Base-by-base conservation (phyloP, 345 rosid genomes). In the Dipteronia sinensis region DNA sequence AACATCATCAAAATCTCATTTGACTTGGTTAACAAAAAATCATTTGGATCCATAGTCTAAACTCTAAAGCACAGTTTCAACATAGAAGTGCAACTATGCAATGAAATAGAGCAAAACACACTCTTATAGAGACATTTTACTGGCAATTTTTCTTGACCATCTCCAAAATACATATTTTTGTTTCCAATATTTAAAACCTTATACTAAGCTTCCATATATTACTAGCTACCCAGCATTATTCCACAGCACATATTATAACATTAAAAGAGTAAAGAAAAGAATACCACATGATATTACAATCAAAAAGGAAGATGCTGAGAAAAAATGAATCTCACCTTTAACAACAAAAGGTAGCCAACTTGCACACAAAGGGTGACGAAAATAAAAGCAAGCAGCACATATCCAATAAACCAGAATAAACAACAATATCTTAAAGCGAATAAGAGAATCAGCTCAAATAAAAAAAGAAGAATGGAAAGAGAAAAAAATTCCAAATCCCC, bases 281-380 rank as follows among this genome's bases (percentile, higher is more conserved):
- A 20, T 16, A 5, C 66, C 31, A 62, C 11, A 10, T 62, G 65
- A 65, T 12, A 64, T 27, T 49, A 19, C n/a, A 34, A 74, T n/a
- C 20, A 44, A 59, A 62, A 73, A 40, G 17, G 29, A 49, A 46
- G 8, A 65, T 65, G 59, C n/a, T 11, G 27, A 49, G n/a, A 65
- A 63, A 47, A 62, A 47, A 38, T 59, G 27, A 49, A 47, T 23
- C 59, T 74, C 58, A 44, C 44, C 29, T 74, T 63, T 27, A 63
- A 61, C 38, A 44, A 29, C 29, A 25, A 63, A 73, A 61, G 69
- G n/a, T 47, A 27, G n/a, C 46, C 40, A 73, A 59, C 76, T 40
- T 38, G 55, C 67, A 8, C 46, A 13, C 38, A 12, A 72, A n/a
- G 64, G 69, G 42, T 44, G 77, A 65, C 2, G 47, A 67, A 47